phyloP scores from a whole-genome alignment of 305 asterid species.

The Vinca major region DNA sequence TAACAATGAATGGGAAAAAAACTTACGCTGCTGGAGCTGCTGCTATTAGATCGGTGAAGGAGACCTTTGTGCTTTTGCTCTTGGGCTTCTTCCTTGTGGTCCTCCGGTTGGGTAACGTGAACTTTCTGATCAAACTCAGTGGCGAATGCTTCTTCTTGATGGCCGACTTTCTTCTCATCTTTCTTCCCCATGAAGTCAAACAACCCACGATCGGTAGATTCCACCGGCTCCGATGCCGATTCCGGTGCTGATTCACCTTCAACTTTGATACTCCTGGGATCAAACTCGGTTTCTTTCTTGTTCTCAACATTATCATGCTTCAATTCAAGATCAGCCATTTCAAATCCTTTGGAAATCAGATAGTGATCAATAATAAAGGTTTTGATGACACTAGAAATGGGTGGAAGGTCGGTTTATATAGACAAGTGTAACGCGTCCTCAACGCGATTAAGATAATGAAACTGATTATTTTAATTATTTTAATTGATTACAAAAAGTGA shows the following conservation, averaged over 20 bases:
- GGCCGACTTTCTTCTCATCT: slow-evolving; percentile 32
- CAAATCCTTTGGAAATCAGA: background rate
- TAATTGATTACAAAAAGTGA: slow-evolving; percentile 11
- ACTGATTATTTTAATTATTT: background rate
- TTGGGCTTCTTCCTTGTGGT: slow-evolving; percentile 20
- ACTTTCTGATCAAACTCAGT: slow-evolving; percentile 45
- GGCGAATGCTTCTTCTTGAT: slow-evolving; percentile 17
- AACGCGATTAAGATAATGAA: slow-evolving; percentile 27
- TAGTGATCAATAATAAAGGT: background rate
- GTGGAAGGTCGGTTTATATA: slow-evolving; percentile 31
- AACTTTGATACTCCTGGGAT: slow-evolving; percentile 17
- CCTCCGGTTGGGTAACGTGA: slow-evolving; percentile 30
- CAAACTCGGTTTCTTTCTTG: no score
- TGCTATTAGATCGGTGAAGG: slow-evolving; percentile 33
- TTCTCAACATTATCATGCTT: slow-evolving; percentile 20
- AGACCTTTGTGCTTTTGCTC: slow-evolving; percentile 33
- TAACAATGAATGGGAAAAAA: no score
- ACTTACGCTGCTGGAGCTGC: slow-evolving; percentile 71
- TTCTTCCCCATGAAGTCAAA: slow-evolving; percentile 45
- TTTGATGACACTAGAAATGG: background rate
- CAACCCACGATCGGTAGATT: slow-evolving; percentile 51
- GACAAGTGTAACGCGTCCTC: slow-evolving; percentile 34
- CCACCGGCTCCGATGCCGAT: slow-evolving; percentile 15
- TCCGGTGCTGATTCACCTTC: slow-evolving; percentile 18
- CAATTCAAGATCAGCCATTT: slow-evolving; percentile 43